phyloP scores from a whole-genome alignment of 1,284 basidiomycete genomes.

The Heterobasidion parviporum region DNA sequence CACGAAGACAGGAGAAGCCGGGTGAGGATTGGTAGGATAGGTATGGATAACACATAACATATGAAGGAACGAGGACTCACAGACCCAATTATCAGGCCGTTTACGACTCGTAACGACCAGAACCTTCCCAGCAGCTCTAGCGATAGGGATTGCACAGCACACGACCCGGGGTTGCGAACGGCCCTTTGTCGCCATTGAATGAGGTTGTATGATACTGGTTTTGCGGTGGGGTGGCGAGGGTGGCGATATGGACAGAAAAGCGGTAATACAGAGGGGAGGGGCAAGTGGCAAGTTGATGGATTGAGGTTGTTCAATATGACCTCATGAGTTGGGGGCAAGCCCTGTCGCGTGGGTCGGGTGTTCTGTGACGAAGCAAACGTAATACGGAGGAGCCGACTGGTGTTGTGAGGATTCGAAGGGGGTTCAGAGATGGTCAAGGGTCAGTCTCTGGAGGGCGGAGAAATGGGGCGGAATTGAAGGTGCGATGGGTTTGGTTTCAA shows the following conservation, averaged over 20 bases:
- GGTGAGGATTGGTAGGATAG: not conserved
- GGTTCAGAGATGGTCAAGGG: slow-evolving; percentile 1
- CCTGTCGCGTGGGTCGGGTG: slow-evolving; percentile 4
- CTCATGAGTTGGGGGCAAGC: slow-evolving; percentile 9
- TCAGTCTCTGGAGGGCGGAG: not conserved
- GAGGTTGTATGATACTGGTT: not conserved
- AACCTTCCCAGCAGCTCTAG: slow-evolving; percentile 60
- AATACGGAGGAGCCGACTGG: slow-evolving; percentile 7
- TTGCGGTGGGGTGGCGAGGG: slow-evolving; percentile 7
- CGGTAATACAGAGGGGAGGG: slow-evolving; percentile 10
- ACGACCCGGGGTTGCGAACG: slow-evolving; percentile 71
- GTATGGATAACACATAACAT: not conserved
- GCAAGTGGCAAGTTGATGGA: slow-evolving; percentile 3
- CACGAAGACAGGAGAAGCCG: not conserved
- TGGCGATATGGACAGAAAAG: slow-evolving; percentile 7
- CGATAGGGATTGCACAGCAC: slow-evolving; percentile 79
- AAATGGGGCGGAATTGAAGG: not conserved
- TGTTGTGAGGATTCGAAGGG: slow-evolving; percentile 4
- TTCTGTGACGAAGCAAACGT: slow-evolving; percentile 12
- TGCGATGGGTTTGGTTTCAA: not conserved
- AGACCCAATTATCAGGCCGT: slow-evolving; percentile 71
- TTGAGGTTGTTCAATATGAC: slow-evolving; percentile 10
- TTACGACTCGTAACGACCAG: slow-evolving; percentile 77
- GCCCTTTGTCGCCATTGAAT: slow-evolving; percentile 66
- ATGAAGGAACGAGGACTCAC: slow-evolving; percentile 43